A percentile compares a stretch with the other conserved stretches of the same genome.
Evolutionary conservation across 257 asterid species (phyloP).

Genomic region (Penstemon eatonii): DNA sequence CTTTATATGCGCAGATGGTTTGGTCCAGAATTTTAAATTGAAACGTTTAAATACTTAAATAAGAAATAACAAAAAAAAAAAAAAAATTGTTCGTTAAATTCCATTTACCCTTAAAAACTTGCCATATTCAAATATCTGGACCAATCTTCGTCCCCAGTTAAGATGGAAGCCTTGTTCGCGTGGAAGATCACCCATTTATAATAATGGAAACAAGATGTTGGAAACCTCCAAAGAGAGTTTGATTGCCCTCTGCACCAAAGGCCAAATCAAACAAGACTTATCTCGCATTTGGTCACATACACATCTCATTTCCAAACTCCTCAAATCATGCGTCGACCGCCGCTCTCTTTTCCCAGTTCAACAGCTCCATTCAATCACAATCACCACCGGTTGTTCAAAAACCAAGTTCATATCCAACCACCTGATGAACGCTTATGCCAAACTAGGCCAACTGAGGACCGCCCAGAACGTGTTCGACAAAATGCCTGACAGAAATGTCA

Average conservation of each 20-base stretch:
- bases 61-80: too few species aligned
- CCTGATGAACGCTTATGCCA: slow-evolving; percentile 57
- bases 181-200: too few species aligned
- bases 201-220: too few species aligned
- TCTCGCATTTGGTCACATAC: slow-evolving; percentile 55
- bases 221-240: slow-evolving; percentile 29
- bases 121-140: slow-evolving; percentile 4
- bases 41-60: too few species aligned
- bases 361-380: slow-evolving; percentile 69
- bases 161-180: too few species aligned
- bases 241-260: slow-evolving; percentile 47
- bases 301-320: slow-evolving; percentile 58
- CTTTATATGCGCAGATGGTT: too few species aligned
- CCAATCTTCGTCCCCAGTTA: slow-evolving; percentile 22
- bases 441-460: slow-evolving; percentile 42
- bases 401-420: slow-evolving; percentile 67
- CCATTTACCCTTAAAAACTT: too few species aligned
- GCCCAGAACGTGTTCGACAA: slow-evolving; percentile 58
- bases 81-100: too few species aligned
- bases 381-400: slow-evolving; percentile 50
- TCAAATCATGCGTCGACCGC: slow-evolving; percentile 56
- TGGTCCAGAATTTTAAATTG: too few species aligned
- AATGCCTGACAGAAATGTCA: slow-evolving; percentile 64
- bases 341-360: slow-evolving; percentile 45
- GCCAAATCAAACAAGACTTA: slow-evolving; percentile 51